These are phyloP conservation scores for Russula olivacea DNA, from an alignment of 768 basidiomycete genomes.

Conservation along the genomic window DNA sequence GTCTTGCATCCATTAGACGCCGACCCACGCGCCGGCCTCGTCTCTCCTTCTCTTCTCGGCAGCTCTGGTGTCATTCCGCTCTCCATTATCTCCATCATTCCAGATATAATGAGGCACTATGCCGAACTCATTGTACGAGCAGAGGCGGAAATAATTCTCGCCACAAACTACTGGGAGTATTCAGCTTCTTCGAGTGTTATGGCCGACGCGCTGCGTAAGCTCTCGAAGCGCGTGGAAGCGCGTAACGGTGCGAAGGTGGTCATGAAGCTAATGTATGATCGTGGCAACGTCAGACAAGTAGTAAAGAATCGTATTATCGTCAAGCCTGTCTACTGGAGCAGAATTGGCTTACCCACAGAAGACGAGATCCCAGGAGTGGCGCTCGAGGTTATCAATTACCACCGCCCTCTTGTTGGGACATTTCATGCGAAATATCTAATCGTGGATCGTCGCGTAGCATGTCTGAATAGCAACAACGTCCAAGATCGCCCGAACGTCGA, in stretches of 20 bases:
- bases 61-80: constrained; percentile 58
- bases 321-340: constrained; percentile 39
- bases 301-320: constrained; percentile 45
- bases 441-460: constrained; percentile 59
- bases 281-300: constrained; percentile 52
- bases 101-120: constrained; percentile 71
- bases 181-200: constrained; percentile 48
- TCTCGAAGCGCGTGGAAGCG: constrained; percentile 40
- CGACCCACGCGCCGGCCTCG: constrained; percentile 50
- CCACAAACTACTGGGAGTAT: constrained; percentile 58
- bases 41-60: constrained; percentile 58
- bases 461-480: constrained; percentile 64
- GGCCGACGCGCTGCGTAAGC: constrained; percentile 35
- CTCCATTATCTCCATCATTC: constrained; percentile 56
- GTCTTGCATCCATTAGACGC: constrained; percentile 52
- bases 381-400: constrained; percentile 55
- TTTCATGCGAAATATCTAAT: constrained; percentile 70
- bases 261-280: constrained; percentile 66
- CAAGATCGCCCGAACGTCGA: constrained; percentile 50
- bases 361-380: constrained; percentile 56
- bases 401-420: constrained; percentile 53
- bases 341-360: constrained; percentile 46
- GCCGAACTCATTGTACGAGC: constrained; percentile 55
- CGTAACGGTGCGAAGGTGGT: constrained; percentile 44
- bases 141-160: constrained; percentile 58